Evolutionary conservation across 208 protist species (phyloP), one percentile per base, ranked within the genome.

Genomic region (Phytomonas sp.): DNA sequence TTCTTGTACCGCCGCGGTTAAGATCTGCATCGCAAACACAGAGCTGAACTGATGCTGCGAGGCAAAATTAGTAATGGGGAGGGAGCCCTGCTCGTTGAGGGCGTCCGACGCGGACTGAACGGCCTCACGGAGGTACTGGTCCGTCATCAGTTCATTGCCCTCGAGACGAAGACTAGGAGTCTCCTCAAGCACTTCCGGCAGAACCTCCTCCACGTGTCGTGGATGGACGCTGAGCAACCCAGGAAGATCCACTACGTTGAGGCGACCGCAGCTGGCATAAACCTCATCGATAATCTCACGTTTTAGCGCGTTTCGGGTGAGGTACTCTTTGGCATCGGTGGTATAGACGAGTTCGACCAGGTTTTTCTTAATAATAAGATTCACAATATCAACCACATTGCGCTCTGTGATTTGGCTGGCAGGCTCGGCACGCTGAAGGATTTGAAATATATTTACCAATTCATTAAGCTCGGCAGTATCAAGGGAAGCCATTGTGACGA

Each of bases 321-420:
- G 73, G 67, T 91, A 93, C 75, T 93, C 84, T 72, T 93, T 93
- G 16, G 81, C 88, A 60, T 93, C 88, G 4, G 83, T 79, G 8
- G 88, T 93, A 75, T 84, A 93, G 26, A 93, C 68, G 4, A 93
- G 74, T 34, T 93, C 88, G 11, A 93, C 68, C 23, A 93, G 60
- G 63, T 88, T 85, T 60, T 83, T 82, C 65, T 86, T 74, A n/a
- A 86, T 56, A 3, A 93, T 66, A 30, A 80, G 70, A 70, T 91
- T 93, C 12, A 88, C 80, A 40, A 93, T 93, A 72, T 93, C 88
- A 4, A 93, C 83, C 19, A 86, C 85, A 64, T 93, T 93, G 49
- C 88, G 84, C 77, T 93, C 88, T 0, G 78, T 83, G 60, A 93
- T 93, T 52, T 87, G 79, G 68, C 79, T 84, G 29, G 82, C 74